phyloP scores from a whole-genome alignment of 169 alveolate species.

The Plasmodium coatneyi region DNA sequence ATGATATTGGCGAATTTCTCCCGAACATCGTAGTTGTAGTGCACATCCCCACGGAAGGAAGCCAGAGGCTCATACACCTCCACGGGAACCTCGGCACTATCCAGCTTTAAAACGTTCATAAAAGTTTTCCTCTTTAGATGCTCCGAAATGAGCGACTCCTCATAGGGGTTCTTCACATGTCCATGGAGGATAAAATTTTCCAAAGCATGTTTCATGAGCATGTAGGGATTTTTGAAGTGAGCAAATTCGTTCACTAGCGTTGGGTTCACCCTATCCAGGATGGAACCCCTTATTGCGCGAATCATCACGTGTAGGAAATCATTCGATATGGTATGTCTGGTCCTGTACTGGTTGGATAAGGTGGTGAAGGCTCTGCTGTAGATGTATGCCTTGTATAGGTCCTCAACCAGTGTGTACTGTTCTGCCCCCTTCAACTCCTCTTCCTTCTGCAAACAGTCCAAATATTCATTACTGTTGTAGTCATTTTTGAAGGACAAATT shows the following conservation, averaged over 20 bases:
- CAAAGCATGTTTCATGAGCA: constrained; percentile 55
- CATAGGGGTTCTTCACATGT: constrained; percentile 62
- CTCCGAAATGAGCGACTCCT: constrained; percentile 20
- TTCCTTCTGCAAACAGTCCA: constrained; percentile 30
- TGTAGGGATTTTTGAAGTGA: constrained; percentile 39
- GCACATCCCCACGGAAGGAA: constrained; percentile 79
- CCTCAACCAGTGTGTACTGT: constrained; percentile 63
- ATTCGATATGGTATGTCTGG: constrained; percentile 32
- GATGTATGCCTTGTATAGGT: constrained; percentile 49
- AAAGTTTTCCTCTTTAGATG: constrained; percentile 25
- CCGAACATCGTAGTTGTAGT: constrained; percentile 18
- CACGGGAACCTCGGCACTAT: constrained; percentile 77
- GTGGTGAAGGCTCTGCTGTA: constrained; percentile 41
- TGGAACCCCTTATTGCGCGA: constrained; percentile 3
- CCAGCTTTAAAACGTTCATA: constrained; percentile 40
- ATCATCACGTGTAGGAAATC: constrained; percentile 46
- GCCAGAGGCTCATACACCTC: constrained; percentile 83
- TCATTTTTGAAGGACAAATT: constrained; percentile 1
- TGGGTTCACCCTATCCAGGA: constrained; percentile 47
- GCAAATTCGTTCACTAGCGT: constrained; percentile 62
- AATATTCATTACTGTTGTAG: constrained; percentile 6
- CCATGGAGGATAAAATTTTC: constrained; percentile 23
- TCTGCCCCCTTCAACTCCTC: constrained; percentile 27
- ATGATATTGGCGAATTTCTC: constrained; percentile 18
- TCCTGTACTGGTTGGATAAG: constrained; percentile 23